Percentiles rank a stretch among this genome's conserved stretches.
phyloP scores from a whole-genome alignment of 495 filamentous ascomycete genomes.

The Penicillium psychrofluorescens region DNA sequence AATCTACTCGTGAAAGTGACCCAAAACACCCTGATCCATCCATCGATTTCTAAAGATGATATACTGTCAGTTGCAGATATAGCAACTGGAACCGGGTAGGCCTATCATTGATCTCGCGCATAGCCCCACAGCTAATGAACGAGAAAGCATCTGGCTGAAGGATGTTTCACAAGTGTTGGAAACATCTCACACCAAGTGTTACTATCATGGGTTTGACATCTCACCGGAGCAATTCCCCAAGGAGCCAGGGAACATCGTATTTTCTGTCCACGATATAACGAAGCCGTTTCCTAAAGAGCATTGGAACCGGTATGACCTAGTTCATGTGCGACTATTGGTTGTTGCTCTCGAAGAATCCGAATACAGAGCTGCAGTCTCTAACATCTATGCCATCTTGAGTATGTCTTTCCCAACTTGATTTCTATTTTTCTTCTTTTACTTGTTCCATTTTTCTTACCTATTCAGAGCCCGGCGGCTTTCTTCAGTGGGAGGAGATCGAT shows the following conservation, averaged over 20 bases:
- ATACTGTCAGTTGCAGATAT: conserved; percentile 15
- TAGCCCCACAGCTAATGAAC: too few relatives aligned
- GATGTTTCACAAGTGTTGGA: conserved; percentile 5
- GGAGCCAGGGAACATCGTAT: background rate
- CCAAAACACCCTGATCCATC: conserved; percentile 9
- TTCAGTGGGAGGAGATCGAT: conserved; percentile 22
- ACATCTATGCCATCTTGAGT: conserved; percentile 8
- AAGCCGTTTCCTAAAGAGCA: conserved; percentile 12
- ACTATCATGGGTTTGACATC: conserved; percentile 18
- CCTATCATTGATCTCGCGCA: background rate
- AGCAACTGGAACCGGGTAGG: conserved; percentile 17
- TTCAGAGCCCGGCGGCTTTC: conserved; percentile 17
- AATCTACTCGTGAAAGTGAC: conserved; percentile 4
- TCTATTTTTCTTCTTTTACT: too few relatives aligned
- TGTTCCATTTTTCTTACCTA: background rate
- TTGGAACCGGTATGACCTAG: conserved; percentile 12
- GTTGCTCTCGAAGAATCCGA: conserved; percentile 10
- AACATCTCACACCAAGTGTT: background rate
- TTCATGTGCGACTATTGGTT: conserved; percentile 15
- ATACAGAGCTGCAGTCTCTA: conserved; percentile 4
- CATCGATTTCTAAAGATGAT: conserved; percentile 6
- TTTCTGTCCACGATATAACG: conserved; percentile 13
- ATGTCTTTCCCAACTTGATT: too few relatives aligned
- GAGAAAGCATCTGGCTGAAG: conserved; percentile 13
- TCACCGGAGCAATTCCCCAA: conserved; percentile 12